Conservation (phyloP, 495 filamentous ascomycete genomes). For the Sordaria brevicollis region DNA sequence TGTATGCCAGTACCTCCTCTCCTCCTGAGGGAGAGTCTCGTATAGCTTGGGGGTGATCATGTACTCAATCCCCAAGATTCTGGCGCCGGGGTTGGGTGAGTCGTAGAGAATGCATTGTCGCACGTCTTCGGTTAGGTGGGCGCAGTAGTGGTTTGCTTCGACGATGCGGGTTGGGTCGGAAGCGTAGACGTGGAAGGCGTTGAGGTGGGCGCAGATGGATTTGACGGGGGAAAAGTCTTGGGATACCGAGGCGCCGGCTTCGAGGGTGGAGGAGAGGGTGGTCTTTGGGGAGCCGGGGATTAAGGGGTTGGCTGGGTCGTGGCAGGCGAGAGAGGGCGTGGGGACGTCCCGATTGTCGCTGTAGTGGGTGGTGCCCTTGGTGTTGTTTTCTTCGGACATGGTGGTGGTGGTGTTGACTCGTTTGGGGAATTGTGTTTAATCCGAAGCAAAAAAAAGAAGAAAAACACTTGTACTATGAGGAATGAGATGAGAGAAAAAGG, state of each 20-base stretch:
- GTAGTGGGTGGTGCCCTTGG: neutral
- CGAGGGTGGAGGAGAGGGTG: conserved; percentile 49
- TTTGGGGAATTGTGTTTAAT: too few relatives aligned
- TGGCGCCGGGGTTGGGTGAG: conserved; percentile 49
- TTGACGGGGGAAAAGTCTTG: conserved; percentile 65
- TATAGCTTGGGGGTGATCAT: conserved; percentile 73
- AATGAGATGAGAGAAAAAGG: too few relatives aligned
- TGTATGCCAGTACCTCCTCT: conserved; percentile 68
- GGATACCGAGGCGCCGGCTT: conserved; percentile 47
- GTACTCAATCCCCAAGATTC: conserved; percentile 83
- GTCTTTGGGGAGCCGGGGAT: conserved; percentile 42
- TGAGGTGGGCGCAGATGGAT: conserved; percentile 71
- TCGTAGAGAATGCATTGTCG: conserved; percentile 87
- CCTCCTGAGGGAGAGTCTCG: conserved; percentile 48
- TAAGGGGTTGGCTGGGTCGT: neutral
- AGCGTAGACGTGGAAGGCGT: conserved; percentile 77
- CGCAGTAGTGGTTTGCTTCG: conserved; percentile 80
- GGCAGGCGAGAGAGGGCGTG: neutral
- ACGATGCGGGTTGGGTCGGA: conserved; percentile 56
- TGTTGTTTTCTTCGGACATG: neutral
- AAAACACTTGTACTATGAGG: too few relatives aligned
- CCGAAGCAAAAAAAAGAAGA: too few relatives aligned
- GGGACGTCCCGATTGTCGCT: neutral
- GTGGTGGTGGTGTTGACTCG: too few relatives aligned
- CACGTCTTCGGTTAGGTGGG: conserved; percentile 57